Conservation (phyloP, 768 basidiomycete species). For the Termitomyces sp. region DNA sequence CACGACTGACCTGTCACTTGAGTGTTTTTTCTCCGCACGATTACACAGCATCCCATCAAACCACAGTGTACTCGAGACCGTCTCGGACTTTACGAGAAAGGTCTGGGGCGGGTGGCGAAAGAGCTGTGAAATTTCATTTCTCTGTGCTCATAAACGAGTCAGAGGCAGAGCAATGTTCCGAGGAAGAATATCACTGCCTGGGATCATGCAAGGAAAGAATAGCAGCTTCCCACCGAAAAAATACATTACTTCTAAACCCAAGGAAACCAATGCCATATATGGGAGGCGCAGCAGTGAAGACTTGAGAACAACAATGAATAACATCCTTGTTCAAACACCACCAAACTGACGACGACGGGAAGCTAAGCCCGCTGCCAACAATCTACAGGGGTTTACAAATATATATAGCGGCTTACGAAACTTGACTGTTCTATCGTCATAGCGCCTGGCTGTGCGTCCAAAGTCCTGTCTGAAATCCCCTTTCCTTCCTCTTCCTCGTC, state of each 20-base stretch:
- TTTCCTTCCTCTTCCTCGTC: not conserved
- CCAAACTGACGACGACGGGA: not conserved
- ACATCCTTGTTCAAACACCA: no score
- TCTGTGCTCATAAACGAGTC: not conserved
- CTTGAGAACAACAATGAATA: no score
- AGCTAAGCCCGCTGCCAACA: not conserved
- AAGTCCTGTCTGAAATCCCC: not conserved
- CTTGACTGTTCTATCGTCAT: not conserved
- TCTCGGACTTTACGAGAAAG: not conserved
- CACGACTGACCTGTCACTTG: not conserved
- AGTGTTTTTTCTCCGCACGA: not conserved
- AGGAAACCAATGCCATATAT: not conserved
- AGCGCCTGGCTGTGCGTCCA: accelerated
- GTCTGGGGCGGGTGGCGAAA: not conserved
- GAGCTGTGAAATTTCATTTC: not conserved
- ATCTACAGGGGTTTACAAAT: not conserved
- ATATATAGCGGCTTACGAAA: no score
- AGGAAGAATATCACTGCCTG: not conserved
- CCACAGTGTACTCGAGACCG: not conserved
- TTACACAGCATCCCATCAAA: not conserved
- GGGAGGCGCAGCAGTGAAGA: no score
- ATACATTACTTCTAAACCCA: not conserved
- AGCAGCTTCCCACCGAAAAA: not conserved
- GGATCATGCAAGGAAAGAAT: not conserved
- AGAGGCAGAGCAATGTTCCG: not conserved